Percentiles rank a stretch among this genome's conserved stretches.
Conservation (phyloP, 345 rosid genomes). For the Eucalyptus victrix region DNA sequence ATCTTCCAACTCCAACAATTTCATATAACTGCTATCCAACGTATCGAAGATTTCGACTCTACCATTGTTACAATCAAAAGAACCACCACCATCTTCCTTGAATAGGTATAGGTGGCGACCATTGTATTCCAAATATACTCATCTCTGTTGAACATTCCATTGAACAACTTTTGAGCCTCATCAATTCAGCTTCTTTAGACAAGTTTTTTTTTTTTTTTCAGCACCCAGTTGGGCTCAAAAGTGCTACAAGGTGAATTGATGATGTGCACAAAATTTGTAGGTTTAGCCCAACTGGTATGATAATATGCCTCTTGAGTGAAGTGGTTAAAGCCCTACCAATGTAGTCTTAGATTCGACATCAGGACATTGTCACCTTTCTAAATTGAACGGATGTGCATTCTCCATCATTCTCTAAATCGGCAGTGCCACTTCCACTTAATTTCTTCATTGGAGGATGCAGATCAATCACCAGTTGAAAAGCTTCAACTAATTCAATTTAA, state of each 20-base stretch:
- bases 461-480: too few relatives aligned
- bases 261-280: neutral
- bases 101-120: slow-evolving; percentile 54
- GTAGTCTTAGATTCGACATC: neutral
- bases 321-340: neutral
- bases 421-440: too few relatives aligned
- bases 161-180: slow-evolving; percentile 66
- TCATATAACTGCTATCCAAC: too few relatives aligned
- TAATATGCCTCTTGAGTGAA: neutral
- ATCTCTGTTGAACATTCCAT: slow-evolving; percentile 49
- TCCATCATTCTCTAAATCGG: too few relatives aligned
- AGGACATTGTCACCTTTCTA: too few relatives aligned
- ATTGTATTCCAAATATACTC: slow-evolving; percentile 79
- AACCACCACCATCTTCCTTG: slow-evolving; percentile 12
- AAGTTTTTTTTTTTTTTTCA: slow-evolving; percentile 16
- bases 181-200: slow-evolving; percentile 41
- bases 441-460: too few relatives aligned
- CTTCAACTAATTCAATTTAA: too few relatives aligned
- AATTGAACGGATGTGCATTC: too few relatives aligned
- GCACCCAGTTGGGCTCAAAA: slow-evolving; percentile 21
- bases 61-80: too few relatives aligned
- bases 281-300: neutral
- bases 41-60: neutral
- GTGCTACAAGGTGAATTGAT: neutral
- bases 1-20: too few relatives aligned